Evolutionary conservation across 768 basidiomycete genomes (phyloP).

Genomic region (Pisolithus tinctorius): DNA sequence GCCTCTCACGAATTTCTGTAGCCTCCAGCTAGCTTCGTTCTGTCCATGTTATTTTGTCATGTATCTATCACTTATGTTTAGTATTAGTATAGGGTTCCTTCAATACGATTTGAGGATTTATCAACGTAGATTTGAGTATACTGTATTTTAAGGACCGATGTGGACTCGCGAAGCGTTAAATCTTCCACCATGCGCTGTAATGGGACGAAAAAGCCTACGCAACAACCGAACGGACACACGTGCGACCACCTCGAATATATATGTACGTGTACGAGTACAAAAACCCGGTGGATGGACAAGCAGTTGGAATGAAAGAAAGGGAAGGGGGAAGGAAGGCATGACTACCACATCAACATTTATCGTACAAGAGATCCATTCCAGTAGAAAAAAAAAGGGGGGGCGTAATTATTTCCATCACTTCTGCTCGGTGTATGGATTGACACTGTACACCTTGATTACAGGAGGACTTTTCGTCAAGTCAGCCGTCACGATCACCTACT

Average conservation of each 20-base stretch:
- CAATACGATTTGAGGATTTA: background rate
- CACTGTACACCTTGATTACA: conserved; percentile 95
- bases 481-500: conserved; percentile 87
- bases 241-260: conserved; percentile 12
- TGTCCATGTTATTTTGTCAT: too few relatives aligned
- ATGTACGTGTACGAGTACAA: conserved; percentile 24
- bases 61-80: background rate
- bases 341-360: conserved; percentile 21
- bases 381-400: background rate
- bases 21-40: too few relatives aligned
- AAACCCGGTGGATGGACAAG: conserved; percentile 19
- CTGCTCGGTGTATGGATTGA: conserved; percentile 78
- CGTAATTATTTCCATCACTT: conserved; percentile 32
- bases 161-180: conserved; percentile 5
- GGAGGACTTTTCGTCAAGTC: conserved; percentile 95
- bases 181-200: conserved; percentile 12
- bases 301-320: conserved; percentile 26
- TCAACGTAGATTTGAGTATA: background rate
- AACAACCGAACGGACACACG: conserved; percentile 11
- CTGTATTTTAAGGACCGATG: background rate
- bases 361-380: conserved; percentile 20
- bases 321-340: conserved; percentile 22
- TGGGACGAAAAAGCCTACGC: conserved; percentile 11
- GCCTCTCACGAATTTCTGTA: background rate
- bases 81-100: background rate